Evolutionary conservation across 2,329 filamentous ascomycete genomes (phyloP), one percentile per base, ranked within the genome.

Genomic region (Fusarium zealandicum): DNA sequence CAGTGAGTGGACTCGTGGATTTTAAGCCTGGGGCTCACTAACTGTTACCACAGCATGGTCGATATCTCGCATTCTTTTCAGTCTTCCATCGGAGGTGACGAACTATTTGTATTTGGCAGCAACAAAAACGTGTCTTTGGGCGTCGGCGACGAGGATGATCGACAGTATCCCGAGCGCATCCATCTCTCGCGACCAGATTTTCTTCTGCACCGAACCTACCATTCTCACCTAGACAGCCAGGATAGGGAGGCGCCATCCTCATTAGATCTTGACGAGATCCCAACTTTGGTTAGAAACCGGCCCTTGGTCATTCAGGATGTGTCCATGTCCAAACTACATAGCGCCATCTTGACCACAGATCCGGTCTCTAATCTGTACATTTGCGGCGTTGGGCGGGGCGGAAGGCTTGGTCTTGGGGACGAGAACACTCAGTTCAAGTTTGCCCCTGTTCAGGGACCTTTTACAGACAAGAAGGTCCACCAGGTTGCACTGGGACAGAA

Each of bases 101-200:
- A 99, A 69, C 78, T 97, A 1, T 98, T 92, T 68, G 89, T 92
- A 1, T 97, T 98, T 74, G 95, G 95, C 42, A 98, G 93, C 74
- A 99, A 97, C 75, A 96, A 95, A 69, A 99, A 99, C 65, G 76
- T 96, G 9, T 95, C 90, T 0, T 82, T 99, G 17, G 95, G 95
- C 1, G 88, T 98, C 55, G 93, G 93, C n/a, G 93, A 99, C 69
- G 89, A 96, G 67, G 92, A 97, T 71, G 93, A 99, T 70, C 87
- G 95, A 3, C 93, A 98, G 61, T 96, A 89, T 67, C 95, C 95
- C 0, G 95, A 98, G 71, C 89, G 92, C 9, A 86, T 97, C 10
- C 78, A 81, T 27, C 74, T 98, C 28, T 84, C 86, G 49, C 86
- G 93, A 13, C 92, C 95, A 0, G 87, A 90, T 18, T 86, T 91